Base-by-base conservation (phyloP, 2,329 filamentous ascomycete genomes). In the Penicillium sp. region DNA sequence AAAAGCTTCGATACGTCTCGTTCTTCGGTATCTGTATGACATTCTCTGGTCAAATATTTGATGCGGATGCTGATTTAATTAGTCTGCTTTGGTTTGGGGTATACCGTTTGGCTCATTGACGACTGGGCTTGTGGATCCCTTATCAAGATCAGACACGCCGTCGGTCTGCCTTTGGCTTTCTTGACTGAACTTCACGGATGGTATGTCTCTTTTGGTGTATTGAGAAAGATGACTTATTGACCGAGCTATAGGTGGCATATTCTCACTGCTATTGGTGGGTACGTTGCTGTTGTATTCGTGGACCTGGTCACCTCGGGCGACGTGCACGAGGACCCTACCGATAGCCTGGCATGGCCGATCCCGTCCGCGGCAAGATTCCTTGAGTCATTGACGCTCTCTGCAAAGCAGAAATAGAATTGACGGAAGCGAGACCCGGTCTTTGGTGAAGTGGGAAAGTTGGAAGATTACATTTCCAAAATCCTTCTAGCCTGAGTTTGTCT, bases 161-260 rank as follows among this genome's bases (percentile, higher is more conserved):
- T 77, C 39, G 78, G 78, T 0, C 35, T 77, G 4, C 78, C 78
- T 0, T 53, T 74, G 10, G 77, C 76, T 0, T 79, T 79, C 20
- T 45, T 78, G 0, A 62, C 78, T 2, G 77, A 80, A 59, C 55
- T 80, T 4, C 78, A 80, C 54, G 78, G 78, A 63, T 80, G 78
- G 78, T 79, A 70, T 28, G 72, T 62, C 50, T 6, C 14, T 42
- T 14, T 11, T 34, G 2, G 10, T 14, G 31, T 54, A 12, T 17
- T 49, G 35, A 10, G 3, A 37, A 37, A 7, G 20, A 1, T n/a
- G 2, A 10, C 8, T 15, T n/a, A 35, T 35, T 65, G 25, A 61
- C 47, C 1, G 39, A n/a, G 1, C 14, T 20, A 50, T 12, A 79
- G 77, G 77, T 79, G 78, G 78, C 78, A 80, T 58, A 42, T 79